A percentile compares a stretch with the other conserved stretches of the same genome.
Evolutionary conservation across 2,329 filamentous ascomycete species (phyloP).

Genomic region (Plenodomus tracheiphilus): DNA sequence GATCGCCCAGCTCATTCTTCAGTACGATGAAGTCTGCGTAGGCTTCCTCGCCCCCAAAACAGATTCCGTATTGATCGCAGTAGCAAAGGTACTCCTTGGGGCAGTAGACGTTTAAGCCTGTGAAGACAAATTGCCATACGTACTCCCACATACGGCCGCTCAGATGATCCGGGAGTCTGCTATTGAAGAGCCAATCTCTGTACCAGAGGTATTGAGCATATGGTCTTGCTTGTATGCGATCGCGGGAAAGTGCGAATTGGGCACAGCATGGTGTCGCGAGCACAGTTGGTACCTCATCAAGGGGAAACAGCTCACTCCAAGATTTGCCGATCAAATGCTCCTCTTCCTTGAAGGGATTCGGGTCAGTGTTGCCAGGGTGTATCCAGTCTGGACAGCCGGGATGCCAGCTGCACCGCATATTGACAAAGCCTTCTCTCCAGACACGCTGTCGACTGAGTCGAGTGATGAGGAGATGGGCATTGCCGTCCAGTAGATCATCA

Average conservation of each 20-base stretch:
- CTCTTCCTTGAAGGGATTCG: conserved; percentile 48
- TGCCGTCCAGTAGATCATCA: conserved; percentile 53
- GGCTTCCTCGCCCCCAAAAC: conserved; percentile 57
- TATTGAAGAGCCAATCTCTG: conserved; percentile 64
- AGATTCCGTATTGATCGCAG: conserved; percentile 66
- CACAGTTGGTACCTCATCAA: conserved; percentile 52
- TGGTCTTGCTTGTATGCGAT: conserved; percentile 59
- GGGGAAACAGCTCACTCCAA: conserved; percentile 54
- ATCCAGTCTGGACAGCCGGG: conserved; percentile 61
- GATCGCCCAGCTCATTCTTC: conserved; percentile 47
- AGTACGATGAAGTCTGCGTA: conserved; percentile 55
- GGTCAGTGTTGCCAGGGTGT: conserved; percentile 48
- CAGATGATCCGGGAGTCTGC: conserved; percentile 58
- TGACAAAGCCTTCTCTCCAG: conserved; percentile 56
- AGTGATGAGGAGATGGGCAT: conserved; percentile 51
- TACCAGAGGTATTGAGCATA: conserved; percentile 59
- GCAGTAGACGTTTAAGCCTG: conserved; percentile 54
- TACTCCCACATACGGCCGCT: conserved; percentile 66
- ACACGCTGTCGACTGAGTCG: conserved; percentile 52
- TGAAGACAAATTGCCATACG: conserved; percentile 66
- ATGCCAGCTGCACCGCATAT: conserved; percentile 59
- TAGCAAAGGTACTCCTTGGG: conserved; percentile 61
- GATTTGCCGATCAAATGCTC: conserved; percentile 49
- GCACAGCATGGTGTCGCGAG: conserved; percentile 66
- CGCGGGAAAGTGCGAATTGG: conserved; percentile 64